These are phyloP conservation scores for Acanthamoeba royreba DNA, from an alignment of 208 protist species.

Conservation along the genomic window DNA sequence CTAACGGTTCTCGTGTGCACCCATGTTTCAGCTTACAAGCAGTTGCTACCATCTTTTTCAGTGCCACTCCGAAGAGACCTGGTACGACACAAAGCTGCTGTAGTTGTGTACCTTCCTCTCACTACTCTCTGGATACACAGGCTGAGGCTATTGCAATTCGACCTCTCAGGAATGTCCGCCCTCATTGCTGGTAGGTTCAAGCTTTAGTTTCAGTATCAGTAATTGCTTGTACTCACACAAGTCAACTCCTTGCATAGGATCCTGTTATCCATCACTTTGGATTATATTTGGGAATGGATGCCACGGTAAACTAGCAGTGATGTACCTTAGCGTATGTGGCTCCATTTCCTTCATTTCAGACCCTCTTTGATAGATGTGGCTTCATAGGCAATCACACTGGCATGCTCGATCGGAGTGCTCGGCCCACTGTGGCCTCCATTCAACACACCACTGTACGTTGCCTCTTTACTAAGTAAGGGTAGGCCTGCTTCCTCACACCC, in stretches of 20 bases:
- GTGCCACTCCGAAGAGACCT: neutral
- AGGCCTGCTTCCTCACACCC: neutral
- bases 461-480: neutral
- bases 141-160: neutral
- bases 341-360: neutral
- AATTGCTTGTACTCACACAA: no score
- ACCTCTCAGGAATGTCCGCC: neutral
- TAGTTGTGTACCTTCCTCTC: neutral
- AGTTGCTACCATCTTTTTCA: neutral
- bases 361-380: neutral
- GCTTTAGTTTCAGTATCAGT: no score
- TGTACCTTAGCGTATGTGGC: neutral
- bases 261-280: neutral
- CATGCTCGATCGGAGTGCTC: neutral
- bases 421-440: neutral
- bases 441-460: neutral
- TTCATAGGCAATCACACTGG: neutral
- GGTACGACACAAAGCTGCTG: neutral
- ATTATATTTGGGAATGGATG: neutral
- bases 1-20: no score
- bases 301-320: neutral
- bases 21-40: neutral
- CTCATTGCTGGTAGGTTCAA: neutral
- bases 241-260: neutral
- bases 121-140: neutral